phyloP scores from a whole-genome alignment of 2,329 filamentous ascomycete genomes.

The Neurospora sp. region DNA sequence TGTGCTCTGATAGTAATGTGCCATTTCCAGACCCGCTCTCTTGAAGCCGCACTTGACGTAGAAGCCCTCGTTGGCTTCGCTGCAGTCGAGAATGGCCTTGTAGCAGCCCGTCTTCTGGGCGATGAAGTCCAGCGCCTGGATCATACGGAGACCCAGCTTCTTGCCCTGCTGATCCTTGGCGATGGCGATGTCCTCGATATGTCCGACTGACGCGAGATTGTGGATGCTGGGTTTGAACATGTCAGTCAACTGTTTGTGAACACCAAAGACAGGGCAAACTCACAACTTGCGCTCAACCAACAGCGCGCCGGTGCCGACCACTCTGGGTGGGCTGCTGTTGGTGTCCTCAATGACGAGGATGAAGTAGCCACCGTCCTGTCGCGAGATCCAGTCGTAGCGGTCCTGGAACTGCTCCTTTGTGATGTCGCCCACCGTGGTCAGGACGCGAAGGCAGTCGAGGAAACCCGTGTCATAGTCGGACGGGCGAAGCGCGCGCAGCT shows the following conservation, averaged over 20 bases:
- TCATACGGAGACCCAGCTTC: conserved; percentile 85
- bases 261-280: conserved; percentile 23
- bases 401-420: conserved; percentile 63
- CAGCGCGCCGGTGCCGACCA: conserved; percentile 86
- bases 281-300: conserved; percentile 93
- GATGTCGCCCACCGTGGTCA: conserved; percentile 90
- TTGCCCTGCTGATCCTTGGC: conserved; percentile 94
- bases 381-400: conserved; percentile 73
- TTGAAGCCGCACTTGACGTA: conserved; percentile 97
- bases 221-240: conserved; percentile 51
- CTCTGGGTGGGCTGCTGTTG: conserved; percentile 38
- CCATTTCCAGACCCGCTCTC: conserved; percentile 89
- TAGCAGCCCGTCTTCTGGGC: conserved; percentile 88
- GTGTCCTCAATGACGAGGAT: conserved; percentile 77
- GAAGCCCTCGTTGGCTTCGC: conserved; percentile 91
- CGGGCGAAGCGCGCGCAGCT: conserved; percentile 67
- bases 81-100: conserved; percentile 95
- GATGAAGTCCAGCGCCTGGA: conserved; percentile 85
- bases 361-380: conserved; percentile 70
- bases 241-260: not conserved
- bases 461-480: conserved; percentile 75
- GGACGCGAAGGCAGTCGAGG: conserved; percentile 79
- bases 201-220: conserved; percentile 72
- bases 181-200: conserved; percentile 97
- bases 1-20: conserved; percentile 71